Percentiles rank a stretch among this genome's conserved stretches.
These are phyloP conservation scores for Nemania sp. DNA, from an alignment of 2,329 filamentous ascomycete species.

Conservation along the genomic window DNA sequence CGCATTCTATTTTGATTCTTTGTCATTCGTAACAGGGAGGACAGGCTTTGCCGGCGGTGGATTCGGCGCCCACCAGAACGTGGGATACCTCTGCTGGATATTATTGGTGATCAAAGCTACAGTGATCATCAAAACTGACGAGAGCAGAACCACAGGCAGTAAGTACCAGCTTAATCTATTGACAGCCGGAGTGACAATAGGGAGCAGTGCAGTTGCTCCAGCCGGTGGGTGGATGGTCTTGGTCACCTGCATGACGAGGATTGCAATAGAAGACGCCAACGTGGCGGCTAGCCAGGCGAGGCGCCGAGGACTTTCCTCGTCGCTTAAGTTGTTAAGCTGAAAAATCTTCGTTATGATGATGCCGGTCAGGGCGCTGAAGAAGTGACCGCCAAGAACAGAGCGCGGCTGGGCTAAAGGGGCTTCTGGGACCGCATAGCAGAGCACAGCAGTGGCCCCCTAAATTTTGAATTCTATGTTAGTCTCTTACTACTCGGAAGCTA, in stretches of 20 bases:
- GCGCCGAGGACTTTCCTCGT: background rate
- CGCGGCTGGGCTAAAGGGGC: conserved; percentile 7
- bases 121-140: conserved; percentile 1
- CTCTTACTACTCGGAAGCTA: background rate
- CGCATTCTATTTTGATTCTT: too few species aligned
- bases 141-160: conserved; percentile 1
- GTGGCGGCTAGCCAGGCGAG: conserved; percentile 9
- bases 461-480: background rate
- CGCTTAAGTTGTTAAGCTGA: background rate
- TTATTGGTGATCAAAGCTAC: conserved; percentile 3
- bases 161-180: conserved; percentile 7
- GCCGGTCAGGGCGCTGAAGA: conserved; percentile 10
- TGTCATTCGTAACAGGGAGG: too few species aligned
- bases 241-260: background rate
- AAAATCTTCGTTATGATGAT: conserved; percentile 4
- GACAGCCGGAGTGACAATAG: background rate
- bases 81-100: conserved; percentile 1
- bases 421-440: conserved; percentile 6
- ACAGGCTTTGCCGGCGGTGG: background rate
- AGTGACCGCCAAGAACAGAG: conserved; percentile 12
- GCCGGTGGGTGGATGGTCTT: conserved; percentile 9
- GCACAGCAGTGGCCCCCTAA: conserved; percentile 9
- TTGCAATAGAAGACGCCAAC: background rate
- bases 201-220: conserved; percentile 5
- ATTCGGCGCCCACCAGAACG: background rate